Conservation (phyloP, 2,329 filamentous ascomycete genomes). For the Tolypocladium inflatum region DNA sequence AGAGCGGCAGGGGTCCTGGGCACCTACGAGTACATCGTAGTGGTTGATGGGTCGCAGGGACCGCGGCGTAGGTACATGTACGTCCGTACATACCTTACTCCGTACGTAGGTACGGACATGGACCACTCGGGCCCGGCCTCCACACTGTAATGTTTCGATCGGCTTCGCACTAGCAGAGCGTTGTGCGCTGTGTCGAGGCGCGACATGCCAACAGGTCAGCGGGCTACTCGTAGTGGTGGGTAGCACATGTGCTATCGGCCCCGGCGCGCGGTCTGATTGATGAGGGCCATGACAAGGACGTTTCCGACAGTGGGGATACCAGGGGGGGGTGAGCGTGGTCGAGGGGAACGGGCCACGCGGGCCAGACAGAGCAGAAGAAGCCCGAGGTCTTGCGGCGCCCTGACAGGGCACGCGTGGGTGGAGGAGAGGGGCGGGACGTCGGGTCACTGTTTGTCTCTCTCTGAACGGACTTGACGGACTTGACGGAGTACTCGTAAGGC, state of each 20-base stretch:
- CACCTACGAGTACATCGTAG: too few relatives aligned
- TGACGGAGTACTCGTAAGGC: background rate
- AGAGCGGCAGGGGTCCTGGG: background rate
- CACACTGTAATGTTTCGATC: background rate
- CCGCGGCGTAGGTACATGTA: too few relatives aligned
- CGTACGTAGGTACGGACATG: background rate
- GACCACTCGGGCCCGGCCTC: background rate
- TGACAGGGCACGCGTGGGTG: background rate
- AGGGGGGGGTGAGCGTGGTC: background rate
- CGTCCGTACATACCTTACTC: too few relatives aligned
- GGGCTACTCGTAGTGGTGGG: background rate
- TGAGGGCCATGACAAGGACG: background rate
- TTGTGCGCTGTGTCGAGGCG: background rate
- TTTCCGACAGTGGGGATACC: background rate
- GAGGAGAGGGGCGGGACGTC: background rate
- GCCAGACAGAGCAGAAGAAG: too few relatives aligned
- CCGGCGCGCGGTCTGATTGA: background rate
- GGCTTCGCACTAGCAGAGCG: background rate
- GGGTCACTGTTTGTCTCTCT: background rate
- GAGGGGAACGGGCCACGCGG: background rate
- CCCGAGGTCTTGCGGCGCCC: background rate
- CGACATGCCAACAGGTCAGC: background rate
- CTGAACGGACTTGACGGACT: too few relatives aligned
- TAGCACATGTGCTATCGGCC: background rate
- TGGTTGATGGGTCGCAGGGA: background rate